Conservation (phyloP, 2,329 filamentous ascomycete genomes). For the Calonectria honghensis region DNA sequence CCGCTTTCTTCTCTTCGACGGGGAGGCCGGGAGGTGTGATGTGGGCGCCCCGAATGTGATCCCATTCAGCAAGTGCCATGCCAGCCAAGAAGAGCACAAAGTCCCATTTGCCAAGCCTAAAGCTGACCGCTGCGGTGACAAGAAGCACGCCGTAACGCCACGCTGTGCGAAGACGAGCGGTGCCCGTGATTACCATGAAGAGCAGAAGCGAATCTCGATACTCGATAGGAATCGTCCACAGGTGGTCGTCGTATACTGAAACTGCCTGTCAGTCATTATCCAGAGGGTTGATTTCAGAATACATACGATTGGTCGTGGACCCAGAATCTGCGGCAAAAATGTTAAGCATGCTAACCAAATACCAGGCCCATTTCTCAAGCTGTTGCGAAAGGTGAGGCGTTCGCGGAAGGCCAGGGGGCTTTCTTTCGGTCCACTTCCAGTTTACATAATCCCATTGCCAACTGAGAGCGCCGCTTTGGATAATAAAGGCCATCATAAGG, state of each 20-base stretch:
- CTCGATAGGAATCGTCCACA: constrained; percentile 79
- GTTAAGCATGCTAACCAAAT: constrained; percentile 70
- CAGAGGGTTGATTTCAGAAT: constrained; percentile 2
- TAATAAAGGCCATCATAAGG: constrained; percentile 66
- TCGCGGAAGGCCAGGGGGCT: constrained; percentile 61
- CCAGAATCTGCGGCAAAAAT: constrained; percentile 70
- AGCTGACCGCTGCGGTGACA: constrained; percentile 66
- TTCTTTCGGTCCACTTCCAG: constrained; percentile 59
- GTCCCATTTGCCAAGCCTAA: constrained; percentile 71
- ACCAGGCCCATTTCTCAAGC: constrained; percentile 66
- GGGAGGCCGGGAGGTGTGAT: constrained; percentile 54
- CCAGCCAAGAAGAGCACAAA: constrained; percentile 73
- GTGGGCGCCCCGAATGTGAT: constrained; percentile 69
- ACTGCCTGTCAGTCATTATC: constrained; percentile 43
- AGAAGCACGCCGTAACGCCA: constrained; percentile 66
- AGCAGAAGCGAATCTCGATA: constrained; percentile 75
- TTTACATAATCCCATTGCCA: constrained; percentile 65
- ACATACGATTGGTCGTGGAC: constrained; percentile 66
- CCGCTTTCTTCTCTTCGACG: constrained; percentile 22
- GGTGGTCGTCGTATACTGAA: constrained; percentile 72
- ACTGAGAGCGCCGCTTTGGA: constrained; percentile 69
- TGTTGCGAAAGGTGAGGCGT: constrained; percentile 69
- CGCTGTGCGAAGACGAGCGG: constrained; percentile 65
- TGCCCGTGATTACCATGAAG: constrained; percentile 71
- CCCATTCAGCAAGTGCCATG: constrained; percentile 72